Evolutionary conservation across 106 monocot species (phyloP), one percentile per base, ranked within the genome.

Genomic region (Allium sativum): DNA sequence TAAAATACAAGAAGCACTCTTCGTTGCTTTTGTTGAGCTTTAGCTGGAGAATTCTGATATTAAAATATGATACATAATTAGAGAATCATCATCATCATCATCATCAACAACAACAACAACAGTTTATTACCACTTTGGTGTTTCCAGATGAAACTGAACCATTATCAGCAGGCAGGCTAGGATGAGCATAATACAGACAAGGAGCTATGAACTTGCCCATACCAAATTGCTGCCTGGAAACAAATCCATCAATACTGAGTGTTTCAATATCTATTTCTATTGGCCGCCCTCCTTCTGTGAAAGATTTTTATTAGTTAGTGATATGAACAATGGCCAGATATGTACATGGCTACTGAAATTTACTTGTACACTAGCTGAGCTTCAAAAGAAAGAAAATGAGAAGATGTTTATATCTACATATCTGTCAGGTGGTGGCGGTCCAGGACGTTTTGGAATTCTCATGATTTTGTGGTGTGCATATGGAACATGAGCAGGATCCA

Each of bases 401-500:
- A 58, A 65, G 42, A 58, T 56, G 14, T 44, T 18, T 40, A 64
- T 40, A 74, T 72, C 46, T 74, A 77, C 79, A 70, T 88, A 88
- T 87, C 83, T 92, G 59, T 48, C 70, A 46, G 53, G 59, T 20
- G 55, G 52, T 45, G 72, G 59, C 1, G 52, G 59, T 59, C 68
- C 78, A 47, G 45, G 61, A 45, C 64, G 66, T 45, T 78, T 81
- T n/a, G 73, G 68, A 44, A 67, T 62, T 58, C 74, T 75, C 81
- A 95, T 76, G 66, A 95, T 65, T 71, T 86, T 83, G 65, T 74
- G 75, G 64, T 95, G 95, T 56, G 95, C 95, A 71, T 95, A 95
- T 8, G 60, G 81, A 56, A 90, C 81, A 82, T 95, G 95, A 67
- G 95, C 86, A 64, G 90, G 86, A 64, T 95, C 95, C 95, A 95